Evolutionary conservation across 306 rosid genomes (phyloP).

Genomic region (Trifolium pratense): DNA sequence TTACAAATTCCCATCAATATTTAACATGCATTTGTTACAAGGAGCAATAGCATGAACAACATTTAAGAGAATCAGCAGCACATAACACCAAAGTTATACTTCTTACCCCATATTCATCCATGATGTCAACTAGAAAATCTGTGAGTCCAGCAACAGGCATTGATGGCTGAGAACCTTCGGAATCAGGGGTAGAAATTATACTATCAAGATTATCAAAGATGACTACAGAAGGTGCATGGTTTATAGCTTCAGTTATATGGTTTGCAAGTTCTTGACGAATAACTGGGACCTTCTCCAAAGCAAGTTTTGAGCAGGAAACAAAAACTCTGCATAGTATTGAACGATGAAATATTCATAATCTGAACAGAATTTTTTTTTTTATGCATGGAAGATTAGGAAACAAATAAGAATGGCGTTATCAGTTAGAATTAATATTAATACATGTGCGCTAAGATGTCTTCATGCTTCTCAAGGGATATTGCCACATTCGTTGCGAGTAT

Average conservation of each 20-base stretch:
- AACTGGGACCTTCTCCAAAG: constrained; percentile 70
- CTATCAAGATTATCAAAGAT: constrained; percentile 89
- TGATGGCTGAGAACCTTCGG: constrained; percentile 77
- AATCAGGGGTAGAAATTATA: constrained; percentile 71
- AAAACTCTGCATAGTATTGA: constrained; percentile 67
- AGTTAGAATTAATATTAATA: constrained; percentile 51
- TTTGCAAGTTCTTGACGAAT: constrained; percentile 70
- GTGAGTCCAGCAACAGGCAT: constrained; percentile 65
- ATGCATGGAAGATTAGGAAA: constrained; percentile 8
- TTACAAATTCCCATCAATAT: constrained; percentile 16
- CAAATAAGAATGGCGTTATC: constrained; percentile 23
- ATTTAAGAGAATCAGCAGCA: constrained; percentile 30
- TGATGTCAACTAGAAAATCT: constrained; percentile 71
- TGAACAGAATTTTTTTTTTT: constrained; percentile 30
- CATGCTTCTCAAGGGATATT: constrained; percentile 63
- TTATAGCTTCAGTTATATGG: constrained; percentile 78
- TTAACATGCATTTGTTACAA: constrained; percentile 22
- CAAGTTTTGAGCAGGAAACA: constrained; percentile 80
- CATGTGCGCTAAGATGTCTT: constrained; percentile 77
- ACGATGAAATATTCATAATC: constrained; percentile 34
- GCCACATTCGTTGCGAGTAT: constrained; percentile 78
- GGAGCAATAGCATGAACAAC: background rate
- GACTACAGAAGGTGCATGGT: constrained; percentile 90
- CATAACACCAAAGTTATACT: constrained; percentile 8
- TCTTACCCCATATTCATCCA: constrained; percentile 90